A percentile compares a stretch with the other conserved stretches of the same genome.
Evolutionary conservation across 441 rosid genomes (phyloP).

Genomic region (Aleurites moluccanus): DNA sequence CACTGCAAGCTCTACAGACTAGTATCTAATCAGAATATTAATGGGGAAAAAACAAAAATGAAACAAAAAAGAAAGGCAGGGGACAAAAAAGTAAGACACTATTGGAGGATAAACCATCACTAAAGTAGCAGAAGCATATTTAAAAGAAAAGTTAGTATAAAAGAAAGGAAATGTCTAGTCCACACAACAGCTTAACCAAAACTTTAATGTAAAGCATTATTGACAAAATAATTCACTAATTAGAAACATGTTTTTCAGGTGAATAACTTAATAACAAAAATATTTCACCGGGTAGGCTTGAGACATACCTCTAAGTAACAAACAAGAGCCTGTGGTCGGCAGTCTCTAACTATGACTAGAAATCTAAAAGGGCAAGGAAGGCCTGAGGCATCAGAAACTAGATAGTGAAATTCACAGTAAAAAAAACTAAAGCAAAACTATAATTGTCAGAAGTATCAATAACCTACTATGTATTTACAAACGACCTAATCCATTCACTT

Average conservation of each 20-base stretch:
- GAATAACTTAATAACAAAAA: background rate
- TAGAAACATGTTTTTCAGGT: background rate
- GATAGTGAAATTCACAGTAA: background rate
- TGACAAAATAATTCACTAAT: background rate
- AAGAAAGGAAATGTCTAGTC: background rate
- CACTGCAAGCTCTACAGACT: background rate
- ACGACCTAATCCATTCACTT: background rate
- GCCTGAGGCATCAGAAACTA: background rate
- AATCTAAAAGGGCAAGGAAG: background rate
- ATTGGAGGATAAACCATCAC: background rate
- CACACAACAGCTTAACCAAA: background rate
- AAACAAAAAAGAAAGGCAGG: background rate
- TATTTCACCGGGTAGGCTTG: background rate
- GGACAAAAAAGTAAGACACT: background rate
- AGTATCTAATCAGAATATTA: background rate
- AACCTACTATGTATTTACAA: slow-evolving; percentile 11
- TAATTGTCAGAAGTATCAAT: slow-evolving; percentile 12
- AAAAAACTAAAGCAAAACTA: background rate
- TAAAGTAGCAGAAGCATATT: background rate
- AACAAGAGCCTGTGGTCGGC: background rate
- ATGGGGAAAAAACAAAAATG: background rate
- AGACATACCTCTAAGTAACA: background rate
- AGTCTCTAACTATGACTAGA: background rate
- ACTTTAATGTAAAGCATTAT: background rate
- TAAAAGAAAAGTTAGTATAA: background rate